Evolutionary conservation across 805 yeast genomes (phyloP), one percentile per base, ranked within the genome.

Genomic region (Teunomyces lycoperdinae): DNA sequence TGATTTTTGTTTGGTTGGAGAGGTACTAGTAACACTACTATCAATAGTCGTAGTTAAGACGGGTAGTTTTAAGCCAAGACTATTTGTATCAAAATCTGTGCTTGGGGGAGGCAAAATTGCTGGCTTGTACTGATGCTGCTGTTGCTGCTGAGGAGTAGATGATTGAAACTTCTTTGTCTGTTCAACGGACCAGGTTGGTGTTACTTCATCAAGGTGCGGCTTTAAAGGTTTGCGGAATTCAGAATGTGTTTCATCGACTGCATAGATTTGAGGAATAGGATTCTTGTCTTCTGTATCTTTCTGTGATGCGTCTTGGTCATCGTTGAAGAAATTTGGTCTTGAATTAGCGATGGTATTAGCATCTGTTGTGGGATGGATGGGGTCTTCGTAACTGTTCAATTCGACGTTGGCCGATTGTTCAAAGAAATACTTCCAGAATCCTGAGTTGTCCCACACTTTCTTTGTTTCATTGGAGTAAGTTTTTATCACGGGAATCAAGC

Each of bases 341-440:
- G 60, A 39, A 44, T 61, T 56, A 27, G 59, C 56, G 4, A 58
- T 41, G 3, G 63, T 56, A 43, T 63, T 57, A 10, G 56, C 51
- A 29, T 60, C 67, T 4, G 61, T 56, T 29, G 44, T 56, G 17
- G 52, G 44, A 35, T 54, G 53, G 11, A 56, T 55, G 27, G 69
- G 66, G 26, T 73, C 83, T 53, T 78, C 83, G 51, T 76, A 76
- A 27, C 81, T 77, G 30, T 77, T 64, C 31, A 85, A 64, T 51
- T 82, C 80, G 20, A 85, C 86, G 57, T 81, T 79, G 1, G 89
- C 90, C 27, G 88, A 78, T 42, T 82, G 78, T 59, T 89, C 96
- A 56, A 89, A 79, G 65, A 89, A 85, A 29, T 78, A 77, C 59
- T 87, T 87, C 85, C 95, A 84, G 65, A 88, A 87, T 47, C 78